Evolutionary conservation across 2,329 filamentous ascomycete genomes (phyloP).

Genomic region (Aspergillus sergii): DNA sequence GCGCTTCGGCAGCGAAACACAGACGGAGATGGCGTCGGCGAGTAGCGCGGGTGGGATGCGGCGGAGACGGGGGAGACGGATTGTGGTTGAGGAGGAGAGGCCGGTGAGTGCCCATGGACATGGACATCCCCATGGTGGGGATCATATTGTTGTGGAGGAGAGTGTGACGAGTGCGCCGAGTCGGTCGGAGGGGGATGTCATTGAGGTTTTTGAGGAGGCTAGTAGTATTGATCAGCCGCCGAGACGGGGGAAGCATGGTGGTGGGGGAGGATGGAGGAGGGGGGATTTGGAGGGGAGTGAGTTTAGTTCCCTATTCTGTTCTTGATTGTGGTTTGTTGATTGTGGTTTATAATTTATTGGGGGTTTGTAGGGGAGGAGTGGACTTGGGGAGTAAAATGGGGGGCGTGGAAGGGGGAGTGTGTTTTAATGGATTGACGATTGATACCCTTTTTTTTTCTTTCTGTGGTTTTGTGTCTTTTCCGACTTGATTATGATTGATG

Average conservation of each 20-base stretch:
- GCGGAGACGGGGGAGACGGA: constrained; percentile 20
- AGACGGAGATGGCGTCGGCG: constrained; percentile 33
- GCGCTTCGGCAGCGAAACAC: constrained; percentile 28
- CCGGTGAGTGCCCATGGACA: constrained; percentile 23
- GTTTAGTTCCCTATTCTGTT: constrained; percentile 13
- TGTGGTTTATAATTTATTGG: not conserved
- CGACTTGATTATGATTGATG: not conserved
- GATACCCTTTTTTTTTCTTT: not conserved
- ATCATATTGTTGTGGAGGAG: constrained; percentile 37
- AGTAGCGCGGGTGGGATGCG: constrained; percentile 17
- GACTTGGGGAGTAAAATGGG: too few species aligned
- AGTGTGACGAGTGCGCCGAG: constrained; percentile 27
- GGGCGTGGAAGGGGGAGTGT: not conserved
- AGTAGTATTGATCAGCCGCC: constrained; percentile 39
- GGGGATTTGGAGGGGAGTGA: constrained; percentile 46
- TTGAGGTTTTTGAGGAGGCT: constrained; percentile 62
- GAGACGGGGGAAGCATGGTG: constrained; percentile 37
- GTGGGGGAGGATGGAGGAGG: constrained; percentile 45
- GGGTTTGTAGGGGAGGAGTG: too few species aligned
- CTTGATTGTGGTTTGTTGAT: too few species aligned
- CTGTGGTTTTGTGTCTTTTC: not conserved
- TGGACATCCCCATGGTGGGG: constrained; percentile 21
- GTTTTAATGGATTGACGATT: not conserved
- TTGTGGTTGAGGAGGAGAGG: constrained; percentile 38
- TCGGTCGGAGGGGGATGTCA: constrained; percentile 53